phyloP scores from a whole-genome alignment of 2,329 filamentous ascomycete genomes.

The Diatrype stigma region DNA sequence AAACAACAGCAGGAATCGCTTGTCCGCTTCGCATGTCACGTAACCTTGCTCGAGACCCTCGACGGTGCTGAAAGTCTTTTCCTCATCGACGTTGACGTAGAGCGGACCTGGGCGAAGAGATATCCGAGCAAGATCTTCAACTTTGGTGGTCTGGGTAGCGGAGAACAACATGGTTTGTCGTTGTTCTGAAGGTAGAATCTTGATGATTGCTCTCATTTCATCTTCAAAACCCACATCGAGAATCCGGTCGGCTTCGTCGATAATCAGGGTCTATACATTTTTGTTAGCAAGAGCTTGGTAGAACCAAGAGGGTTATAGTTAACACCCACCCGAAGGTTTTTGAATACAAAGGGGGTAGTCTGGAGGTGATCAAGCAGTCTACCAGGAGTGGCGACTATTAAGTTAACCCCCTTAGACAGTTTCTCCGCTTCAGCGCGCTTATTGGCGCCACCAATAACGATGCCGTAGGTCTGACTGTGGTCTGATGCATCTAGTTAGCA shows the following conservation, averaged over 20 bases:
- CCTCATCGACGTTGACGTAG: slow-evolving; percentile 94
- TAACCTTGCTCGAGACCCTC: slow-evolving; percentile 95
- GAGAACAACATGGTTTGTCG: slow-evolving; percentile 98
- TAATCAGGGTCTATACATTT: slow-evolving; percentile 86
- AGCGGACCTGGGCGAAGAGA: slow-evolving; percentile 86
- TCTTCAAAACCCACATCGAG: slow-evolving; percentile 98
- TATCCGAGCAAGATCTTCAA: slow-evolving; percentile 92
- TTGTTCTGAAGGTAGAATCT: slow-evolving; percentile 82
- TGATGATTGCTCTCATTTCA: slow-evolving; percentile 95
- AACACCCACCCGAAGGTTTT: slow-evolving; percentile 15
- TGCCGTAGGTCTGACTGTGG: slow-evolving; percentile 92
- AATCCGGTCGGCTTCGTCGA: slow-evolving; percentile 95
- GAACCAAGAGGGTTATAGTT: not conserved
- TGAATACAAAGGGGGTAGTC: slow-evolving; percentile 74
- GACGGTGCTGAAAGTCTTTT: slow-evolving; percentile 86
- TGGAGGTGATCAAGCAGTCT: slow-evolving; percentile 90
- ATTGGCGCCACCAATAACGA: slow-evolving; percentile 94
- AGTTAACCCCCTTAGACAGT: slow-evolving; percentile 87
- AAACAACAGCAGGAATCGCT: slow-evolving; percentile 87
- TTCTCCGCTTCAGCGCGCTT: slow-evolving; percentile 88
- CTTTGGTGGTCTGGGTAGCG: slow-evolving; percentile 96
- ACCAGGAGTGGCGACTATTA: slow-evolving; percentile 90
- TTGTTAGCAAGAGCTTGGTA: slow-evolving; percentile 58
- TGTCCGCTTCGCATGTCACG: slow-evolving; percentile 87
- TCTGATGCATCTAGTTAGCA: slow-evolving; percentile 27